Conservation (phyloP, 805 yeast genomes). For the Wickerhamia fluorescens region DNA sequence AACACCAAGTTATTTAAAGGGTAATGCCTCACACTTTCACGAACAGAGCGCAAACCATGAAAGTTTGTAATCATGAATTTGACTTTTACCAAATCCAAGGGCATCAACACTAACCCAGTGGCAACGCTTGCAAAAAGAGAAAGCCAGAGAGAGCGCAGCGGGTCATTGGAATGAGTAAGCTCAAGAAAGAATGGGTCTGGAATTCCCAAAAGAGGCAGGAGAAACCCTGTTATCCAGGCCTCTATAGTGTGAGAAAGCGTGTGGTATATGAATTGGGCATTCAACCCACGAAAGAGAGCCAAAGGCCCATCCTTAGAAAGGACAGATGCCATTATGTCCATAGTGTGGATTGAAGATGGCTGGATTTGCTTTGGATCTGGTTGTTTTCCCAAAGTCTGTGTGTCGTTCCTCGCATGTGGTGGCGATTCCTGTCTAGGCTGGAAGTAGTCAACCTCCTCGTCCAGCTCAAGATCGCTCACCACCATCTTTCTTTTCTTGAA, state of each 20-base stretch:
- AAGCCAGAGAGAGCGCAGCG: conserved; percentile 57
- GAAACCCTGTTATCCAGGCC: conserved; percentile 87
- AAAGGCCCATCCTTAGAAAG: conserved; percentile 65
- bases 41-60: conserved; percentile 52
- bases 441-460: conserved; percentile 32
- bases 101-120: conserved; percentile 68
- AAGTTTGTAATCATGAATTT: conserved; percentile 68
- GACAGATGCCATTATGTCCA: conserved; percentile 57
- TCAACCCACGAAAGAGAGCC: conserved; percentile 67
- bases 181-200: conserved; percentile 90
- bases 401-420: background rate
- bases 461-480: conserved; percentile 6
- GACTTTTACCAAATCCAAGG: conserved; percentile 75
- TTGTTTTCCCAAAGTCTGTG: background rate
- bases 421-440: conserved; percentile 11
- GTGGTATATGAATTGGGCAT: conserved; percentile 72
- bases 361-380: conserved; percentile 20
- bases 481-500: conserved; percentile 4
- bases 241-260: conserved; percentile 72
- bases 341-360: conserved; percentile 56
- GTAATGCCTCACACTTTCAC: conserved; percentile 55
- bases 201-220: conserved; percentile 71
- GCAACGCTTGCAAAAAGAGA: conserved; percentile 66
- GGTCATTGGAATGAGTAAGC: conserved; percentile 71
- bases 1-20: conserved; percentile 50